These are phyloP conservation scores for Acanthamoeba royreba DNA, from an alignment of 208 protist genomes.

Conservation along the genomic window DNA sequence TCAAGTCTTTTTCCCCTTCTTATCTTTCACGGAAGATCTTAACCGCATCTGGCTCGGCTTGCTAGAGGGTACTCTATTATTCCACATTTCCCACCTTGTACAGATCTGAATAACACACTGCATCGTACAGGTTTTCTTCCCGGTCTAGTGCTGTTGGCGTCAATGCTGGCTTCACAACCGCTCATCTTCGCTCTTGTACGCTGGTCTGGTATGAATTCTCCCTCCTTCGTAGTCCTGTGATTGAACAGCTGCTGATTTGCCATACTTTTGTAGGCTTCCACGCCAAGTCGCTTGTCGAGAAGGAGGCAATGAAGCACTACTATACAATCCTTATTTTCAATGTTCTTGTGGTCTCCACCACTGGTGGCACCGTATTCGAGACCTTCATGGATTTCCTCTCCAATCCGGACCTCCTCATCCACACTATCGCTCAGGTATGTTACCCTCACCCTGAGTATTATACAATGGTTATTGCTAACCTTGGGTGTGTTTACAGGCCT, in stretches of 20 bases:
- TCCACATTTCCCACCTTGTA: background rate
- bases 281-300: background rate
- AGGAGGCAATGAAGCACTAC: background rate
- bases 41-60: background rate
- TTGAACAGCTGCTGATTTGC: background rate
- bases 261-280: too few species aligned
- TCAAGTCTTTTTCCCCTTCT: background rate
- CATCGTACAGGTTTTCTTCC: background rate
- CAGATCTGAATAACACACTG: background rate
- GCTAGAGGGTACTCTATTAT: background rate
- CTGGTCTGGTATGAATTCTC: background rate
- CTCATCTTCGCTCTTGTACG: background rate
- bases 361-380: background rate
- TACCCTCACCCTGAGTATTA: background rate
- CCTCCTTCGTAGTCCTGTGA: too few species aligned
- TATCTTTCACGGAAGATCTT: background rate
- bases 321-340: background rate
- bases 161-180: background rate
- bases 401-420: background rate
- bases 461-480: background rate
- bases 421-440: background rate
- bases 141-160: background rate
- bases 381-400: background rate
- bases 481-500: background rate
- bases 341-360: background rate